Evolutionary conservation across 108 stramenopile species (phyloP).

Genomic region (Aurantiochytrium sp.): DNA sequence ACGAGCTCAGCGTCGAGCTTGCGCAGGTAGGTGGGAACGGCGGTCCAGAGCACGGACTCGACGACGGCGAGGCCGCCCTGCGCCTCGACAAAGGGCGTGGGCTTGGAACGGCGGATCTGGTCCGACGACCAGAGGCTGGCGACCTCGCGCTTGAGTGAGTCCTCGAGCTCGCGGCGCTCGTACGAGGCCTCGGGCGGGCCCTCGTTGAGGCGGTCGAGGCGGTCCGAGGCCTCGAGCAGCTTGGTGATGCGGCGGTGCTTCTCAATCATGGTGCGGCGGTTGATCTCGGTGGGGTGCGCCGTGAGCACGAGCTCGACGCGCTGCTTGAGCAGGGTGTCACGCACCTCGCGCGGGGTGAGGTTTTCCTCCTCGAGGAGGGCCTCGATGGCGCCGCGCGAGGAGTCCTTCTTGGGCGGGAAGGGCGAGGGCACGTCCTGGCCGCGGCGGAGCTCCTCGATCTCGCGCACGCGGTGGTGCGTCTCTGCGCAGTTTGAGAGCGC

Average conservation of each 20-base stretch:
- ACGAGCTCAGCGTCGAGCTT: constrained; percentile 79
- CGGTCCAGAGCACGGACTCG: constrained; percentile 90
- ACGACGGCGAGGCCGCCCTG: constrained; percentile 83
- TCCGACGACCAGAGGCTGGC: constrained; percentile 53
- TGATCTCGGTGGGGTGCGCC: constrained; percentile 95
- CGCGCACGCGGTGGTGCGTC: constrained; percentile 44
- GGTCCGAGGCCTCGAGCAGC: constrained; percentile 33
- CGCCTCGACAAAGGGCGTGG: constrained; percentile 86
- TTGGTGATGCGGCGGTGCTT: constrained; percentile 47
- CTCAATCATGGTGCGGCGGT: constrained; percentile 78
- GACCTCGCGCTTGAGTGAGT: constrained; percentile 61
- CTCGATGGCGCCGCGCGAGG: constrained; percentile 48
- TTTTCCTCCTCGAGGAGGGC: constrained; percentile 45
- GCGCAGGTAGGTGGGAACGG: constrained; percentile 83
- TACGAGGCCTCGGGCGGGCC: constrained; percentile 48
- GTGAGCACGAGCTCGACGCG: constrained; percentile 91
- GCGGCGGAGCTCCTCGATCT: background rate
- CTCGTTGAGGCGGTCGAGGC: constrained; percentile 42
- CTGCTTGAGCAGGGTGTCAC: constrained; percentile 72
- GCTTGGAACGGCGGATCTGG: constrained; percentile 80
- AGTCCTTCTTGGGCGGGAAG: constrained; percentile 46
- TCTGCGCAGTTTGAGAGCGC: constrained; percentile 54
- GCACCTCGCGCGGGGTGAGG: constrained; percentile 65
- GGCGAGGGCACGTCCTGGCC: constrained; percentile 7
- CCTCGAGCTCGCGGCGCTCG: constrained; percentile 63